These are phyloP conservation scores for Mollisiaceae sp. DNA, from an alignment of 2,329 filamentous ascomycete genomes.

Conservation along the genomic window DNA sequence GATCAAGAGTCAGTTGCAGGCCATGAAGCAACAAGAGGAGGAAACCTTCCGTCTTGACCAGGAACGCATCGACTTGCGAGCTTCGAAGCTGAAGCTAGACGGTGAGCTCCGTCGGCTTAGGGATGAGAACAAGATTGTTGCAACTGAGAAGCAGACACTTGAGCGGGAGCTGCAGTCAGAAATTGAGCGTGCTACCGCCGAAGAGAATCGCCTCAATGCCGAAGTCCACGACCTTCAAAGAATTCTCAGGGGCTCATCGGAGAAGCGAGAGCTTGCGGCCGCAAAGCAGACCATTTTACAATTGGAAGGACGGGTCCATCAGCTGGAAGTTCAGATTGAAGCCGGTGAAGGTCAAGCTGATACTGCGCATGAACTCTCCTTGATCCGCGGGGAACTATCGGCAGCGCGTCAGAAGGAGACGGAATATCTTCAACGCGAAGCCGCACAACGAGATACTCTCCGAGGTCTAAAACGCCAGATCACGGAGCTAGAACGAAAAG, in stretches of 20 bases:
- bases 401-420: conserved; percentile 69
- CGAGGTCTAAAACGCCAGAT: conserved; percentile 69
- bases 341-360: conserved; percentile 48
- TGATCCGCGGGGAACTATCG: conserved; percentile 66
- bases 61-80: conserved; percentile 71
- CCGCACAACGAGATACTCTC: conserved; percentile 64
- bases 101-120: conserved; percentile 67
- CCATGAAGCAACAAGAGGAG: conserved; percentile 58
- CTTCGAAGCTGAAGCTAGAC: conserved; percentile 70
- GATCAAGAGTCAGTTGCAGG: conserved; percentile 63
- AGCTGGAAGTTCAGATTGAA: conserved; percentile 49
- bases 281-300: conserved; percentile 68
- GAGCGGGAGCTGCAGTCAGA: conserved; percentile 70
- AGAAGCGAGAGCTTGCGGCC: conserved; percentile 50
- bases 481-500: conserved; percentile 68
- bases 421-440: conserved; percentile 68
- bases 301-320: conserved; percentile 61
- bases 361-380: conserved; percentile 58
- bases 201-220: conserved; percentile 65
- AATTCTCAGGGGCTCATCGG: conserved; percentile 41
- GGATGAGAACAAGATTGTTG: conserved; percentile 64
- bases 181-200: conserved; percentile 67
- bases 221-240: conserved; percentile 59
- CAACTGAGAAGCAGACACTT: conserved; percentile 61
- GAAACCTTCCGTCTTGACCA: conserved; percentile 68